Base-by-base conservation (phyloP, 2,329 filamentous ascomycete species). In the Fusarium sororula region DNA sequence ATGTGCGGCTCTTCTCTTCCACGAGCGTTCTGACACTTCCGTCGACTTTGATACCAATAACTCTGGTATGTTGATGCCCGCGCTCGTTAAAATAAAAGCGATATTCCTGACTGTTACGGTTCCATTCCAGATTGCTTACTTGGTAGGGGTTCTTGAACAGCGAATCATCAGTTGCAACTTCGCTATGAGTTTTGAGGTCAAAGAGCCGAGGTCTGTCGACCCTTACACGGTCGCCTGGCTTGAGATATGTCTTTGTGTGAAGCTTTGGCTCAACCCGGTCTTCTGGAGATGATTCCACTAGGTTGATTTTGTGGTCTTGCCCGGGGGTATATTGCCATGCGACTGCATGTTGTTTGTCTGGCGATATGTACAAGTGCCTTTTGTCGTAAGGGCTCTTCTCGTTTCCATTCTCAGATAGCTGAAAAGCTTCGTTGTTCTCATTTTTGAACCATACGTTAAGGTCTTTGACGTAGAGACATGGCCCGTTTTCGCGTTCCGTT, bases 211-310 rank as follows among this genome's bases (percentile, higher is more conserved):
- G 79, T 17, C 78, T 72, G 32, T 78, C 73, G 28, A 74, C 20
- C 24, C 69, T 66, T 0, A 77, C 66, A 11, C 70, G 66, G 11
- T 81, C 80, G 3, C 80, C 80, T 2, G 79, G 74, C 11, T 80
- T 80, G 15, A 77, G 72, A 42, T 80, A 79, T 13, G 73, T 61
- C 6, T 74, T 55, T 1, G 37, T 63, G 13, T 68, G 73, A 1
- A 79, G 47, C 26, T 80, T 79, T 7, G 79, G 79, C 58, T 78
- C 66, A 37, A 80, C 48, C 44, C 77, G 79, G 39, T 80, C 79
- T 6, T 70, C 55, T 7, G 79, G 79, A 8, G 67, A 72, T 15
- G 78, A 79, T 42, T 80, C 78, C 26, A 80, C 56, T 2, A 79
- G 35, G 22, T 66, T 54, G 28, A 77, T 57, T 7, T 57, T 58